Evolutionary conservation across 2,329 filamentous ascomycete genomes (phyloP), one percentile per base, ranked within the genome.

Genomic region (Penicillium sp.): DNA sequence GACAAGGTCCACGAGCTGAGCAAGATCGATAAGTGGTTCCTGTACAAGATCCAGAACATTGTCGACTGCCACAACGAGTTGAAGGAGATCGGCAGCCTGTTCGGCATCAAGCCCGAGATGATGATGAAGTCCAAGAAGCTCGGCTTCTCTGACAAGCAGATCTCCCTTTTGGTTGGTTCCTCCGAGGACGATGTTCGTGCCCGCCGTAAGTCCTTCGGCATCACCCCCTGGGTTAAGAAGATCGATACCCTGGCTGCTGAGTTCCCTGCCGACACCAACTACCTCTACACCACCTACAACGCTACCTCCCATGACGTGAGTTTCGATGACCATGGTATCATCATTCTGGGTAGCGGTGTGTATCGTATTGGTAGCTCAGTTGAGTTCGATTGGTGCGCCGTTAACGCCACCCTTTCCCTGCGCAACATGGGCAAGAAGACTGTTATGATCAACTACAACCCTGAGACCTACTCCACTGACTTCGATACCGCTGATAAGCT

Each of bases 21-120:
- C 77, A 97, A 96, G 83, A 99, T 99, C 67, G 94, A 97, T 80
- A 96, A 96, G 78, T 97, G 94, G 94, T 99, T 99, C 82, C 78
- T 99, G 65, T 85, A 97, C 85, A 97, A 99, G 84, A 85, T 99
- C 45, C 87, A 96, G 78, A 97, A 97, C 80, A 90, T 99, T 66
- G 94, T 96, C 46, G 85, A 97, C 74, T 92, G 89, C 78, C 90
- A 89, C 54, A 85, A 85, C 61, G 90, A 96, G 72, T 85, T 99
- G 56, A 85, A 96, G 78, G 84, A 88, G 26, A 85, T 91, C 54
- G 92, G 91, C 61, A 89, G 86, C 66, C 82, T 99, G 40, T 86
- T 89, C 66, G 89, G 86, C 49, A 78, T 99, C 57, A 93, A 92
- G 80, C 89, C 92, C 75, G 92, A 96, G 68, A 84, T 94, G 55